A percentile compares a stretch with the other conserved stretches of the same genome.
phyloP scores from a whole-genome alignment of 495 filamentous ascomycete genomes.

The Penicillium paxilli region DNA sequence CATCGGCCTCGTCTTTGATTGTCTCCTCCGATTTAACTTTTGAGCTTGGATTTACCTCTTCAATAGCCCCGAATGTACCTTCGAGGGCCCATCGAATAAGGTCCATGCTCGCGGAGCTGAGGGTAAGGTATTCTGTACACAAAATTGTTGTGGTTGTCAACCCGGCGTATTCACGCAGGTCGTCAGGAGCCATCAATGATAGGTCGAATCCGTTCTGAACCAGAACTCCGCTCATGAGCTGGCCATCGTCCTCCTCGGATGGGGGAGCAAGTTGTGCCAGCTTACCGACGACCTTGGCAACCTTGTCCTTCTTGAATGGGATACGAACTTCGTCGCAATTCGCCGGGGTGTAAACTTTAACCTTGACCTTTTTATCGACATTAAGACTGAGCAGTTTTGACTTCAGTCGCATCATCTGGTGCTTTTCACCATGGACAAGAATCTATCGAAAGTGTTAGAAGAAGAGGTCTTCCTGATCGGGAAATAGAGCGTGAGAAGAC shows the following conservation, averaged over 20 bases:
- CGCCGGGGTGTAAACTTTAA: conserved; percentile 87
- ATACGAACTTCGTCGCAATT: conserved; percentile 96
- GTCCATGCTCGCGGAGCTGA: conserved; percentile 85
- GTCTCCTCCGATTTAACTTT: conserved; percentile 39
- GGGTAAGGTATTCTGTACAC: conserved; percentile 83
- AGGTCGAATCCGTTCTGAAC: conserved; percentile 97
- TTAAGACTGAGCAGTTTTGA: conserved; percentile 92
- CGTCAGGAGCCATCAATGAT: conserved; percentile 92
- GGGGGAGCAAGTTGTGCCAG: conserved; percentile 79
- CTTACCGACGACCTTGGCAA: conserved; percentile 94
- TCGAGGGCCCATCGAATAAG: conserved; percentile 93
- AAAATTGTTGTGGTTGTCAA: conserved; percentile 89
- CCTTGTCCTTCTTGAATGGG: conserved; percentile 93
- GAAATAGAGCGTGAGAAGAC: conserved; percentile 27
- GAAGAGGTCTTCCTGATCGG: not conserved
- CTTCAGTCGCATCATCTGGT: conserved; percentile 97
- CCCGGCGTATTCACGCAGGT: conserved; percentile 92
- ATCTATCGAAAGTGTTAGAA: conserved; percentile 54
- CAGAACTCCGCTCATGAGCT: conserved; percentile 81
- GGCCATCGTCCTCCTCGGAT: conserved; percentile 41
- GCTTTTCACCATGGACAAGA: conserved; percentile 92
- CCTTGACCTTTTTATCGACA: conserved; percentile 70
- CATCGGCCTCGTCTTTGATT: conserved; percentile 29
- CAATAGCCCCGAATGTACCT: conserved; percentile 85
- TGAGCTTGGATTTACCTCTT: conserved; percentile 55